phyloP scores from a whole-genome alignment of 805 yeast genomes.

The Schwanniomyces polymorphus region DNA sequence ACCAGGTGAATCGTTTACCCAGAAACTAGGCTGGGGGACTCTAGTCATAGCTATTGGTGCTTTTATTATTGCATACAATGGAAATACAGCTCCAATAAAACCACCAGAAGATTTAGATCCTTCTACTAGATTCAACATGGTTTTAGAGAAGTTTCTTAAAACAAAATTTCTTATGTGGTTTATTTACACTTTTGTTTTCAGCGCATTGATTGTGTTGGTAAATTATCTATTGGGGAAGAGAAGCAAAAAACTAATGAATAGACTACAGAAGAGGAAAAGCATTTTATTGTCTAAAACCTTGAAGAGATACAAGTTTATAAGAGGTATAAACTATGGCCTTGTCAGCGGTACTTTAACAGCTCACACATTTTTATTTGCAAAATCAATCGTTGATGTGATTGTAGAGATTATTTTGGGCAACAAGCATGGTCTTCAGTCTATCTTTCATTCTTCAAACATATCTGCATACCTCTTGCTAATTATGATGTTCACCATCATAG shows the following conservation, averaged over 20 bases:
- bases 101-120: constrained; percentile 20
- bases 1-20: constrained; percentile 67
- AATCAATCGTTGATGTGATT: constrained; percentile 72
- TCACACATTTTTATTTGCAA: constrained; percentile 83
- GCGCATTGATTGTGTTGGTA: constrained; percentile 21
- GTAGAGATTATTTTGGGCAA: constrained; percentile 41
- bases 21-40: constrained; percentile 61
- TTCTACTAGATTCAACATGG: constrained; percentile 33
- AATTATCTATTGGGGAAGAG: constrained; percentile 19
- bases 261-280: constrained; percentile 6
- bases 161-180: constrained; percentile 61
- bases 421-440: constrained; percentile 16
- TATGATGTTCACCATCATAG: constrained; percentile 61
- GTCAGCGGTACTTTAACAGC: constrained; percentile 80
- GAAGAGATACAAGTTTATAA: constrained; percentile 30
- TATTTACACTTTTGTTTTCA: constrained; percentile 29
- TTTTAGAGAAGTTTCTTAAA: constrained; percentile 38
- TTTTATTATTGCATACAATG: constrained; percentile 71
- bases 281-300: constrained; percentile 8
- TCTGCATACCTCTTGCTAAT: constrained; percentile 45
- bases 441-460: constrained; percentile 19
- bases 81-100: constrained; percentile 38
- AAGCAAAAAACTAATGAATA: constrained; percentile 6
- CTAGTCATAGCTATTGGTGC: constrained; percentile 72
- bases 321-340: constrained; percentile 66